Evolutionary conservation across 2,329 filamentous ascomycete genomes (phyloP).

Genomic region (Reticulascus tulasneorum): DNA sequence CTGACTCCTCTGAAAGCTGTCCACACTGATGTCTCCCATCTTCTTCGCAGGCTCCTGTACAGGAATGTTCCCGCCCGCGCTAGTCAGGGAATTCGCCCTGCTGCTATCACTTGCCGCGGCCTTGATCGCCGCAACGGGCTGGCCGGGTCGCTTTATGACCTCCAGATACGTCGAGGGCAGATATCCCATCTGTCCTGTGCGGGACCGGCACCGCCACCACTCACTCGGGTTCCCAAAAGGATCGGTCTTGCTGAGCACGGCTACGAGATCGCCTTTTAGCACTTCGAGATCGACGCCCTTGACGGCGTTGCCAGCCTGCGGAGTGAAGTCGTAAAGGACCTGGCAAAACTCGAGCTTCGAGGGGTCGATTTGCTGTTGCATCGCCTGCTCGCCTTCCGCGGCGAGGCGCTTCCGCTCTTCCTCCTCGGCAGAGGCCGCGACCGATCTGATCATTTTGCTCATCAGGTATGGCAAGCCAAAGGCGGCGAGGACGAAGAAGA

Average conservation of each 20-base stretch:
- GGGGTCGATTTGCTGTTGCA: slow-evolving; percentile 67
- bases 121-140: slow-evolving; percentile 50
- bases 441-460: slow-evolving; percentile 86
- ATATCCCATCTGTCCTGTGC: slow-evolving; percentile 88
- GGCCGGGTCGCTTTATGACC: slow-evolving; percentile 55
- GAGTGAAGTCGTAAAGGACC: slow-evolving; percentile 88
- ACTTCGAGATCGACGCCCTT: slow-evolving; percentile 83
- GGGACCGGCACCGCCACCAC: slow-evolving; percentile 93
- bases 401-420: slow-evolving; percentile 62
- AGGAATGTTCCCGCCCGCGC: slow-evolving; percentile 25
- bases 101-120: slow-evolving; percentile 41
- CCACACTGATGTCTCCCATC: slow-evolving; percentile 48
- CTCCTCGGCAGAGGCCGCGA: slow-evolving; percentile 81
- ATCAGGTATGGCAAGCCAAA: slow-evolving; percentile 96
- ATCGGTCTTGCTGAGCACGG: slow-evolving; percentile 87
- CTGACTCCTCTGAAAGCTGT: slow-evolving; percentile 55
- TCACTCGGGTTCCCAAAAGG: slow-evolving; percentile 88
- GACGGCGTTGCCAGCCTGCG: slow-evolving; percentile 59
- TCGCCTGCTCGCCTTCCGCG: slow-evolving; percentile 37
- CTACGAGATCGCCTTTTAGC: slow-evolving; percentile 92
- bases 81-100: slow-evolving; percentile 48
- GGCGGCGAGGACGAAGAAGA: slow-evolving; percentile 92
- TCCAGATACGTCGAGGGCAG: slow-evolving; percentile 89
- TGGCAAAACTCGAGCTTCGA: slow-evolving; percentile 95
- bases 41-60: slow-evolving; percentile 30